Base-by-base conservation (phyloP, 1,139 yeast species). In the Kodamaea sp. region DNA sequence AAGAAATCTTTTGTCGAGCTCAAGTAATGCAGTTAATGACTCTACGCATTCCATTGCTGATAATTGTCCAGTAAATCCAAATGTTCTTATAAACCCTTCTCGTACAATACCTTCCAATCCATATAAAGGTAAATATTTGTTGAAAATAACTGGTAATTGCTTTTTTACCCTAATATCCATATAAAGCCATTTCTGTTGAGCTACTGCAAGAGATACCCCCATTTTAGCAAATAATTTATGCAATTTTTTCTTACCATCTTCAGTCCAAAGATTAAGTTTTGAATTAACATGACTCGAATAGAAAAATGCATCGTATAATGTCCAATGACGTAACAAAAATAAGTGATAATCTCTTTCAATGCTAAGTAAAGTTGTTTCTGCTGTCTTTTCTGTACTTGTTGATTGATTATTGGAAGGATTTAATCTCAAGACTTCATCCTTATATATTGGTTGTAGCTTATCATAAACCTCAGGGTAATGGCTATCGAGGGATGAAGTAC, bases 41-140 rank as follows among this genome's bases (percentile, higher is more conserved):
- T 92, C 97, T 6, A 87, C 96, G 54, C 87, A 88, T 58, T 94
- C 99, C 63, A 90, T 87, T 1, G 97, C 97, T 29, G 95, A 81
- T 24, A 92, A 70, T 22, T 87, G 79, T 2, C 97, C 96, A 43
- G 85, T 79, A 56, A 77, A 90, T 1, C 98, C 98, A 62, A 78
- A 89, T 6, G 87, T 78, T 43, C 96, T 71, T 8, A 88, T 74
- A 44, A 92, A 89, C 0, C 98, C 97, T 39, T 86, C 92, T 45
- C 94, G 71, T 1, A 86, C 78, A 11, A 92, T 73, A 29, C 89
- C 94, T 46, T 86, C 95, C 29, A 92, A 67, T 4, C 95, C 96
- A 56, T 86, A 89, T 41, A 78, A 66, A 1, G 84, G 84, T 6
- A 88, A 65, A 39, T 87, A 85, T 47, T 79, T 80, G 40, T 70